A percentile compares a stretch with the other conserved stretches of the same genome.
These are phyloP conservation scores for Cladobotryum protrusum DNA, from an alignment of 2,329 filamentous ascomycete species.

Conservation along the genomic window DNA sequence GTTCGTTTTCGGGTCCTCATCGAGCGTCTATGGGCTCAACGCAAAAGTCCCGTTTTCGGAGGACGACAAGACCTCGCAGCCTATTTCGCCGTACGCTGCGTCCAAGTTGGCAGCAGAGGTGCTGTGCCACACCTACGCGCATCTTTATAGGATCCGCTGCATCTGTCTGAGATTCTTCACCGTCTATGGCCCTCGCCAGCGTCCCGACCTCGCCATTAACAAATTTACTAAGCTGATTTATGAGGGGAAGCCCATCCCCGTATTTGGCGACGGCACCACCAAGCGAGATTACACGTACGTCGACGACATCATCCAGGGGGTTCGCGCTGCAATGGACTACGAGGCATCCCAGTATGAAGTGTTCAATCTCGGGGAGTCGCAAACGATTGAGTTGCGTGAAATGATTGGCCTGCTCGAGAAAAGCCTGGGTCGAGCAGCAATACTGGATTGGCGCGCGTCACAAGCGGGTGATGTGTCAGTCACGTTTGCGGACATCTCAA, in stretches of 20 bases:
- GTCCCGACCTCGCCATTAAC: conserved; percentile 20
- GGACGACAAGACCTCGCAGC: conserved; percentile 11
- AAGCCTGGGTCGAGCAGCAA: conserved; percentile 15
- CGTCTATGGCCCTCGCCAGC: conserved; percentile 20
- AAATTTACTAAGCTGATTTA: conserved; percentile 19
- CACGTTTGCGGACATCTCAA: conserved; percentile 18
- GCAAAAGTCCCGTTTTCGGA: conserved; percentile 19
- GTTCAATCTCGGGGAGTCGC: conserved; percentile 20
- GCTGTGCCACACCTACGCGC: conserved; percentile 19
- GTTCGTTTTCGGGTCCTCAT: conserved; percentile 20
- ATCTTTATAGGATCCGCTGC: conserved; percentile 19
- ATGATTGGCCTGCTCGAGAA: conserved; percentile 17
- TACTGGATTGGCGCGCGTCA: conserved; percentile 14
- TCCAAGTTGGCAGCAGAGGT: conserved; percentile 17
- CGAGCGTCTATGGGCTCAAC: conserved; percentile 19
- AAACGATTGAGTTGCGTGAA: conserved; percentile 17
- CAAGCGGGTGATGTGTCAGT: conserved; percentile 19
- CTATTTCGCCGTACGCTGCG: conserved; percentile 20
- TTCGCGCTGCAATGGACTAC: conserved; percentile 18
- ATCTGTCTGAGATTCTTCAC: conserved; percentile 21
- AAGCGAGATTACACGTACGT: conserved; percentile 21
- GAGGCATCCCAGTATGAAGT: conserved; percentile 15
- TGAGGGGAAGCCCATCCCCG: conserved; percentile 18
- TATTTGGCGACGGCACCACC: conserved; percentile 19
- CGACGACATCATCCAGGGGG: conserved; percentile 19